Percentiles rank a stretch among this genome's conserved stretches.
These are phyloP conservation scores for Perkinsus olseni DNA, from an alignment of 169 alveolate genomes.

Conservation along the genomic window DNA sequence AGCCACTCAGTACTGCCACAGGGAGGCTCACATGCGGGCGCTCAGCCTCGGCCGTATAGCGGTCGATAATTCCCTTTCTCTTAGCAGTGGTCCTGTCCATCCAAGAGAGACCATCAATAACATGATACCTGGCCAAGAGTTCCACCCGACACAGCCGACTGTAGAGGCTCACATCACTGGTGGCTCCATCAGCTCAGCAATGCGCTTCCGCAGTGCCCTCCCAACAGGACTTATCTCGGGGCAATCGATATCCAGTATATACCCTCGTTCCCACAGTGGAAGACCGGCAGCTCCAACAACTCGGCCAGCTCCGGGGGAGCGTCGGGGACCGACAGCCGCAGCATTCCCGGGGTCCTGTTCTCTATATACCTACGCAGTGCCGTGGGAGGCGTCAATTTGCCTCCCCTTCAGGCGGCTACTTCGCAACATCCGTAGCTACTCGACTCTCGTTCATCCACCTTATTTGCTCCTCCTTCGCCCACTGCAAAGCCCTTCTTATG, in stretches of 20 bases:
- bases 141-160: background rate
- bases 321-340: background rate
- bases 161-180: background rate
- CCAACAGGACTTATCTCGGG: background rate
- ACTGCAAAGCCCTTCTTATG: background rate
- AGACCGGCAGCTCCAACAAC: background rate
- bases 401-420: background rate
- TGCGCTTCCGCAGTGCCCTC: background rate
- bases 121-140: background rate
- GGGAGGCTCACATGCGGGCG: background rate
- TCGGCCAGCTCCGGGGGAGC: background rate
- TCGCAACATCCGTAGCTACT: background rate
- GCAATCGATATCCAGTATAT: background rate
- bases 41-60: background rate
- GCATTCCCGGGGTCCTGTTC: background rate
- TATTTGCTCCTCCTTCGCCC: background rate
- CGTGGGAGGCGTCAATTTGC: too few species aligned
- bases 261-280: background rate
- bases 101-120: background rate
- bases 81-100: background rate
- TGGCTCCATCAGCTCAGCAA: background rate
- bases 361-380: background rate
- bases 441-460: background rate
- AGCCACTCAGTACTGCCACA: background rate
- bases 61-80: background rate